phyloP scores from a whole-genome alignment of 1,139 yeast species.

The Dujonia santamariae region DNA sequence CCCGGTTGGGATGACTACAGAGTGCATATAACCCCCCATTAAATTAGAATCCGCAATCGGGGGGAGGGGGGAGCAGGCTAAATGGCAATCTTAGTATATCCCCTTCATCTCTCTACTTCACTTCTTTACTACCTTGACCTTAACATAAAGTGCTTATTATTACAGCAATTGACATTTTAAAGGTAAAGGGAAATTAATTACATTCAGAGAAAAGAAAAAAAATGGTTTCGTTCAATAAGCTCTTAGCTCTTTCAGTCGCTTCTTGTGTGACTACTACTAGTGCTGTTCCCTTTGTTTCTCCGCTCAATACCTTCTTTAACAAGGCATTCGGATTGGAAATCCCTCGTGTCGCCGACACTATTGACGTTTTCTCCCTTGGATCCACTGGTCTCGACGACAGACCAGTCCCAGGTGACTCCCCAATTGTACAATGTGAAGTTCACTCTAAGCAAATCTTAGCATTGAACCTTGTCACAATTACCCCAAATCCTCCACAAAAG shows the following conservation, averaged over 20 bases:
- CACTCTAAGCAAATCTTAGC: constrained; percentile 58
- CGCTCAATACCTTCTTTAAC: constrained; percentile 4
- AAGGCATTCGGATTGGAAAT: constrained; percentile 10
- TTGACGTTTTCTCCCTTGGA: constrained; percentile 12
- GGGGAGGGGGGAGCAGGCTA: too few relatives aligned
- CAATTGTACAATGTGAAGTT: constrained; percentile 73
- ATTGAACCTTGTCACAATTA: constrained; percentile 56
- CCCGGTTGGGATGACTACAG: too few relatives aligned
- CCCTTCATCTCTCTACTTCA: too few relatives aligned
- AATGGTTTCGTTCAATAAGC: constrained; percentile 5
- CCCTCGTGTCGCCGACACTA: constrained; percentile 9
- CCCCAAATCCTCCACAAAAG: constrained; percentile 85
- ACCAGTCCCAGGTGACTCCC: constrained; percentile 90
- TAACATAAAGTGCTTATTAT: too few relatives aligned
- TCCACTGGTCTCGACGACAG: constrained; percentile 33
- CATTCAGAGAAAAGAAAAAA: too few relatives aligned
- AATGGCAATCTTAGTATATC: too few relatives aligned
- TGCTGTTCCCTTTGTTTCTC: constrained; percentile 4
- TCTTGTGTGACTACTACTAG: neutral
- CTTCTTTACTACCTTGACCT: too few relatives aligned
- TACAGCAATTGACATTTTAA: too few relatives aligned
- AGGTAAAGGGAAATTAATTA: too few relatives aligned
- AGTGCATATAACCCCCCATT: too few relatives aligned
- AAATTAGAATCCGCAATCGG: too few relatives aligned
- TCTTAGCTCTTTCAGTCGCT: constrained; percentile 3